Percentiles rank a stretch among this genome's conserved stretches.
phyloP scores from a whole-genome alignment of 768 basidiomycete species.

The Hortiboletus campestris region DNA sequence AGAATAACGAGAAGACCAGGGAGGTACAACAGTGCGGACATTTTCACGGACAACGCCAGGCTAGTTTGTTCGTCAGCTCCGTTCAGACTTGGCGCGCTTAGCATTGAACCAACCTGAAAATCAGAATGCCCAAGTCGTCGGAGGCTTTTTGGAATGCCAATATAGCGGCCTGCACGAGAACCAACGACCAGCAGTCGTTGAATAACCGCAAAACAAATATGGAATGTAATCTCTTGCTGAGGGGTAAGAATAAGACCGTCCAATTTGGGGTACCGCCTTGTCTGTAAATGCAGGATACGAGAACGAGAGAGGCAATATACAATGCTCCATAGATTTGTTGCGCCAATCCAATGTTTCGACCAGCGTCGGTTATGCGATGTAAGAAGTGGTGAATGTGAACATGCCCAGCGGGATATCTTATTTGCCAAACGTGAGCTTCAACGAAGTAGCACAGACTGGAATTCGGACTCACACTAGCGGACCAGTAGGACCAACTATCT shows the following conservation, averaged over 20 bases:
- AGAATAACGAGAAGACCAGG: conserved; percentile 84
- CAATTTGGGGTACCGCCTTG: conserved; percentile 67
- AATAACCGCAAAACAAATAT: conserved; percentile 90
- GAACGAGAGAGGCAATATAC: conserved; percentile 63
- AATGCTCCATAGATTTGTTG: conserved; percentile 79
- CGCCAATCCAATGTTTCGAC: conserved; percentile 56
- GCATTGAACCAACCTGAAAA: conserved; percentile 65
- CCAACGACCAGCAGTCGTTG: conserved; percentile 88
- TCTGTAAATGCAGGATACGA: conserved; percentile 69
- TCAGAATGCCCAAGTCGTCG: conserved; percentile 59
- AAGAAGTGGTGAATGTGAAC: conserved; percentile 78
- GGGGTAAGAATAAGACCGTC: conserved; percentile 65
- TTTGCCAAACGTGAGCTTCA: background rate
- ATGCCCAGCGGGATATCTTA: conserved; percentile 94
- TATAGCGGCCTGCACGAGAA: conserved; percentile 65
- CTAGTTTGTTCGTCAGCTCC: conserved; percentile 8
- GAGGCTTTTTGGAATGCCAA: conserved; percentile 58
- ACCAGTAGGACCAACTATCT: conserved; percentile 87
- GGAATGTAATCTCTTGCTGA: conserved; percentile 94
- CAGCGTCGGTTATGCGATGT: conserved; percentile 59
- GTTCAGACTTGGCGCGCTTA: background rate
- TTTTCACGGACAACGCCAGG: conserved; percentile 84
- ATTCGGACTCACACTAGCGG: conserved; percentile 71
- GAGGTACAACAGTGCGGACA: conserved; percentile 88
- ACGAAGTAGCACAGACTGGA: background rate